Percentiles rank a stretch among this genome's conserved stretches.
These are phyloP conservation scores for Termitomyces heimii DNA, from an alignment of 768 basidiomycete species.

Conservation along the genomic window DNA sequence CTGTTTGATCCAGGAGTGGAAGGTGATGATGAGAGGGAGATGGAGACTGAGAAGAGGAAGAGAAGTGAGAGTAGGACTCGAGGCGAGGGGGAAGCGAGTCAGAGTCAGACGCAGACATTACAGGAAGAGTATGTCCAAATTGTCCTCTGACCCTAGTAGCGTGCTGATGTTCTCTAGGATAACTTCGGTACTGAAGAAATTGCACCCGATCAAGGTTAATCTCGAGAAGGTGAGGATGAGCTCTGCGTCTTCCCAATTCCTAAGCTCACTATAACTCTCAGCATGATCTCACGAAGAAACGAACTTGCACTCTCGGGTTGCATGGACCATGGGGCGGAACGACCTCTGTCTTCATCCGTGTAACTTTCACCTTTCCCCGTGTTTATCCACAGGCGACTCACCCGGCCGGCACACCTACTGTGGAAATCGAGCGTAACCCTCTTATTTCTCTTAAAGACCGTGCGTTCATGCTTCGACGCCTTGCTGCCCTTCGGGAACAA, in stretches of 20 bases:
- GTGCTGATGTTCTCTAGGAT: constrained; percentile 38
- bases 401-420: constrained; percentile 62
- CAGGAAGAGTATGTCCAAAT: constrained; percentile 66
- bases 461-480: constrained; percentile 70
- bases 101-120: constrained; percentile 36
- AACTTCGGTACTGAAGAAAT: constrained; percentile 62
- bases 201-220: constrained; percentile 66
- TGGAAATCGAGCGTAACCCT: constrained; percentile 81
- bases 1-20: constrained; percentile 13
- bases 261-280: constrained; percentile 18
- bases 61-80: constrained; percentile 43
- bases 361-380: constrained; percentile 85
- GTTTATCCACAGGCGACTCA: constrained; percentile 63
- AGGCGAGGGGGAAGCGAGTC: constrained; percentile 21
- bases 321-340: constrained; percentile 91
- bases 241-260: neutral
- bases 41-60: constrained; percentile 22
- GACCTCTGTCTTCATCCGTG: constrained; percentile 78
- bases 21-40: constrained; percentile 4
- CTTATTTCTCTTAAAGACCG: constrained; percentile 74
- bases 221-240: constrained; percentile 65
- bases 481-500: constrained; percentile 68
- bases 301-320: constrained; percentile 80
- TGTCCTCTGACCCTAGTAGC: neutral
- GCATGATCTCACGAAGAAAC: constrained; percentile 66